Percentiles rank a stretch among this genome's conserved stretches.
Evolutionary conservation across 2,329 filamentous ascomycete genomes (phyloP).

Genomic region (Gliomastix tumulicola): DNA sequence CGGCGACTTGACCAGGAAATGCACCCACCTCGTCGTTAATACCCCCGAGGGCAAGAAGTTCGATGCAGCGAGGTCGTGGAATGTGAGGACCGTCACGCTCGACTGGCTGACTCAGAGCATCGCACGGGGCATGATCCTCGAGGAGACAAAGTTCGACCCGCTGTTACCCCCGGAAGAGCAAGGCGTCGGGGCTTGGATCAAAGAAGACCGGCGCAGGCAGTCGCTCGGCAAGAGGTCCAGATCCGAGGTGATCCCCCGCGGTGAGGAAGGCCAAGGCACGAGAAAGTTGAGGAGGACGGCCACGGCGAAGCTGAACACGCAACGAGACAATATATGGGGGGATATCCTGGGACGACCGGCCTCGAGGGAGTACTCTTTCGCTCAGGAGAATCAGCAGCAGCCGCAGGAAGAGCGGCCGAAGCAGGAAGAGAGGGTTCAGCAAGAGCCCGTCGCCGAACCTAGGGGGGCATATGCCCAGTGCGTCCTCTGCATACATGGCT

Average conservation of each 20-base stretch:
- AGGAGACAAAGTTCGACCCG: slow-evolving; percentile 81
- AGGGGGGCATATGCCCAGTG: slow-evolving; percentile 46
- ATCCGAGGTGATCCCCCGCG: slow-evolving; percentile 33
- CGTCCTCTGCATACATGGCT: slow-evolving; percentile 55
- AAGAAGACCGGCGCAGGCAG: slow-evolving; percentile 35
- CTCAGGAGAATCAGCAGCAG: slow-evolving; percentile 10
- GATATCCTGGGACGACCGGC: slow-evolving; percentile 62
- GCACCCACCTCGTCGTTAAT: slow-evolving; percentile 82
- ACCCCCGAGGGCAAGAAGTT: slow-evolving; percentile 85
- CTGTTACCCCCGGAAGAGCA: slow-evolving; percentile 61
- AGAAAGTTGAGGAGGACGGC: slow-evolving; percentile 84
- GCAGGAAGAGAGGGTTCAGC: neutral
- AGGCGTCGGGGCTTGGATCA: slow-evolving; percentile 69
- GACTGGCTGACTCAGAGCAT: slow-evolving; percentile 84
- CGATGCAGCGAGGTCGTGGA: slow-evolving; percentile 77
- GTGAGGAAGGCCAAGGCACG: slow-evolving; percentile 55
- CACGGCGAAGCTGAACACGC: slow-evolving; percentile 73
- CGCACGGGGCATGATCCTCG: slow-evolving; percentile 80
- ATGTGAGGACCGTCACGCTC: slow-evolving; percentile 68
- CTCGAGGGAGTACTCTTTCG: slow-evolving; percentile 25
- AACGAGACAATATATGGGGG: slow-evolving; percentile 82
- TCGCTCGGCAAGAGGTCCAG: slow-evolving; percentile 53
- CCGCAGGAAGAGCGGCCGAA: slow-evolving; percentile 1
- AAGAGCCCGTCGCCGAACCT: slow-evolving; percentile 10
- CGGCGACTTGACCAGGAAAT: slow-evolving; percentile 76